Evolutionary conservation across 2,329 filamentous ascomycete species (phyloP), one percentile per base, ranked within the genome.

Genomic region (Macrophomina tecta): DNA sequence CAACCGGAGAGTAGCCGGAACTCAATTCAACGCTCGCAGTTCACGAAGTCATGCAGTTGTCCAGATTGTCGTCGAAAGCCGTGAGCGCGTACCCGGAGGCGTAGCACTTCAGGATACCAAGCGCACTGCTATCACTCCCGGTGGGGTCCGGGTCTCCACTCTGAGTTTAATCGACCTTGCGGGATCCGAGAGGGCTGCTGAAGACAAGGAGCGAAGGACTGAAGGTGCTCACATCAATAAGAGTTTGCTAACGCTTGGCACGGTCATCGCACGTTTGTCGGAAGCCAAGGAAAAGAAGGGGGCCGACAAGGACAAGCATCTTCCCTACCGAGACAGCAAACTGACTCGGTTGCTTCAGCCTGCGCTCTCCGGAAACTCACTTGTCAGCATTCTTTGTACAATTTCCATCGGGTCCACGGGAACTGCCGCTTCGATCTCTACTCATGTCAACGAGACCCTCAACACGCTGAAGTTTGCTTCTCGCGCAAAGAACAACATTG

Each of bases 221-320:
- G 95, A 99, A 80, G 95, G 95, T 69, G 94, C 94, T 12, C 95
- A 99, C 77, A 99, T 99, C 81, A 99, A 99, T 84, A 98, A 98
- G 82, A 97, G 93, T 78, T 82, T 99, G 74, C 87, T 99, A 67
- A 99, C 95, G 0, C 83, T 99, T 3, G 95, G 95, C 62, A 99
- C 93, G 0, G 95, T 99, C 73, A 97, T 99, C 76, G 91, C 92
- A 11, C 91, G 91, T 70, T 84, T 99, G n/a, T 96, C 94, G 1
- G 92, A 93, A 65, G 88, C 90, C 74, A 97, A 96, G 75, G 92
- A 97, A 49, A 94, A 93, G 75, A 92, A 95, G 69, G 90, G 88
- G 60, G 72, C 69, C 56, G 93, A 97, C 74, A 93, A 92, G 76
- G 93, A 97, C 71, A 97, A 97, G 77, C 95, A 99, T 84, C 80